Percentiles rank a stretch among this genome's conserved stretches.
These are phyloP conservation scores for Lolium rigidum DNA, from an alignment of 176 grass and related monocot species.

Conservation along the genomic window DNA sequence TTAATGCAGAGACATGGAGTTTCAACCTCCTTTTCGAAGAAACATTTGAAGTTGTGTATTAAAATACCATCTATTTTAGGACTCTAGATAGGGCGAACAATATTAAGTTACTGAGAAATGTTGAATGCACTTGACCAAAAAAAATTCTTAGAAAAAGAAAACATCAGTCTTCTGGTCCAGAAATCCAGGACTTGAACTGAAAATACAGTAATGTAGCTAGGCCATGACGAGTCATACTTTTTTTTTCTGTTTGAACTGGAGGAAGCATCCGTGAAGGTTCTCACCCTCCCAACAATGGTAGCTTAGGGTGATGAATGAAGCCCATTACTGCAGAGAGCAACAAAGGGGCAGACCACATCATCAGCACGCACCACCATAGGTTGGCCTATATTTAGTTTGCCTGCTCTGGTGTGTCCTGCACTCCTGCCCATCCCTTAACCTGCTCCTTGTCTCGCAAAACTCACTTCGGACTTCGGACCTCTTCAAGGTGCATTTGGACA, in stretches of 20 bases:
- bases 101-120: too few species aligned
- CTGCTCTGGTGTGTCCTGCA: background rate
- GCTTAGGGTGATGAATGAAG: background rate
- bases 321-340: slow-evolving; percentile 6
- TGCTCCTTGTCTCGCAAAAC: background rate
- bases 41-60: too few species aligned
- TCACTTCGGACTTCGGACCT: background rate
- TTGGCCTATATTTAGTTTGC: background rate
- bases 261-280: slow-evolving; percentile 21
- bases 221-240: background rate
- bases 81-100: too few species aligned
- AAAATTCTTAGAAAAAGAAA: too few species aligned
- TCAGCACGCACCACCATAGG: background rate
- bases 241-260: background rate
- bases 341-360: slow-evolving; percentile 22
- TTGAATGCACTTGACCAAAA: too few species aligned
- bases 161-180: too few species aligned
- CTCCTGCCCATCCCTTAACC: too few species aligned
- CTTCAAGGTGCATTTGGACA: background rate
- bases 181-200: too few species aligned
- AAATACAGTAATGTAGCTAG: background rate
- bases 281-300: background rate
- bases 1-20: too few species aligned
- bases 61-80: too few species aligned
- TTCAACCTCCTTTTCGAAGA: too few species aligned